Conservation (phyloP, 2,329 filamentous ascomycete species). For the Fusarium protoensiforme region DNA sequence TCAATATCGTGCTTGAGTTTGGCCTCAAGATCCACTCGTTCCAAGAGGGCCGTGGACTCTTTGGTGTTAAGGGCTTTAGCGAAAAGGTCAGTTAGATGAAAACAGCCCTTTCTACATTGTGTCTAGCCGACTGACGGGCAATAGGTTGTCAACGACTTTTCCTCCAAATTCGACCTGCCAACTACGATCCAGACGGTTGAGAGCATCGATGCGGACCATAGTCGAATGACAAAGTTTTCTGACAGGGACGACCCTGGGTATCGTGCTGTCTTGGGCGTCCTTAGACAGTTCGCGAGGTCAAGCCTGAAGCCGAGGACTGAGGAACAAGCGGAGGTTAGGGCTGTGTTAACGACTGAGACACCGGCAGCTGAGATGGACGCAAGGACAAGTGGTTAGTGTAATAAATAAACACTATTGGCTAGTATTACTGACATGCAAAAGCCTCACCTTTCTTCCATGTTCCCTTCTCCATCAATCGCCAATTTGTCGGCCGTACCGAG, state of each 20-base stretch:
- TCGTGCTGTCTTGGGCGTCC: slow-evolving; percentile 13
- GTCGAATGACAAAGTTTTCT: slow-evolving; percentile 49
- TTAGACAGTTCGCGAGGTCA: not conserved
- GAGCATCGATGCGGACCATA: slow-evolving; percentile 54
- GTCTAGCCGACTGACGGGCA: not conserved
- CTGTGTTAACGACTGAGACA: not conserved
- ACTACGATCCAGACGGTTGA: slow-evolving; percentile 49
- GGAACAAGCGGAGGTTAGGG: too few species aligned
- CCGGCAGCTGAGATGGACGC: not conserved
- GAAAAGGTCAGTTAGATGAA: not conserved
- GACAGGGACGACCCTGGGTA: slow-evolving; percentile 46
- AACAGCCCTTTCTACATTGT: not conserved
- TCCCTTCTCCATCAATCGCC: not conserved
- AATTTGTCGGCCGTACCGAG: not conserved
- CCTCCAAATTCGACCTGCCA: slow-evolving; percentile 52
- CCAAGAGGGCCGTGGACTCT: slow-evolving; percentile 48
- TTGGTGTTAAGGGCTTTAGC: slow-evolving; percentile 48
- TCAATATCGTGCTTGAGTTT: slow-evolving; percentile 1
- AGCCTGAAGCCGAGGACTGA: too few species aligned
- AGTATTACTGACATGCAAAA: not conserved
- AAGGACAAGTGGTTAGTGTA: not conserved
- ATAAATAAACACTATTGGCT: not conserved
- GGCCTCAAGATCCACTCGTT: slow-evolving; percentile 53
- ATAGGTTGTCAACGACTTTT: slow-evolving; percentile 46
- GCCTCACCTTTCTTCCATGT: not conserved